These are phyloP conservation scores for Chloris gayana DNA, from an alignment of 176 grass and related monocot genomes.

Conservation along the genomic window DNA sequence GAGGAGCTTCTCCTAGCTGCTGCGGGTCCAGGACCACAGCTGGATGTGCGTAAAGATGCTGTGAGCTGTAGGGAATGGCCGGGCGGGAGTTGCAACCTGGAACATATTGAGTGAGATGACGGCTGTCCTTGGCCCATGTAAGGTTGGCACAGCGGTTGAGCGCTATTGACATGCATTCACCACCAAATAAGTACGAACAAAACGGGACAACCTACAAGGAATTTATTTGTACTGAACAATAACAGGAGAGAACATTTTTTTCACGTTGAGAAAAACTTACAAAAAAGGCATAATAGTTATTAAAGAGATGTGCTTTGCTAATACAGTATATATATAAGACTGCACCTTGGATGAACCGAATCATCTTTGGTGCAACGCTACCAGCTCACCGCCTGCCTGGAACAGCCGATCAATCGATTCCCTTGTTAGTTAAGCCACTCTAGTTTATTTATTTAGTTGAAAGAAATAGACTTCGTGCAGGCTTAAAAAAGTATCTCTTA, in stretches of 20 bases:
- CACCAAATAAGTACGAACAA: conserved; percentile 6
- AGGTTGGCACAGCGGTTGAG: conserved; percentile 36
- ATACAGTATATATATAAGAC: too few relatives aligned
- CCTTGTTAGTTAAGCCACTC: conserved; percentile 29
- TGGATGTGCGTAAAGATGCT: background rate
- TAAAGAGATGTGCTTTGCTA: too few relatives aligned
- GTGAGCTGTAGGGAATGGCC: background rate
- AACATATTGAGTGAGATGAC: conserved; percentile 5
- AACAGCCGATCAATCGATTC: conserved; percentile 5
- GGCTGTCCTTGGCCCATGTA: conserved; percentile 26
- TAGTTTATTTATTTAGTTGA: background rate
- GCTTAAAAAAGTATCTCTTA: background rate
- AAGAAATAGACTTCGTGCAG: background rate
- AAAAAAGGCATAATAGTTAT: too few relatives aligned
- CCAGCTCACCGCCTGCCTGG: conserved; percentile 46
- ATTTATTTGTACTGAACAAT: background rate
- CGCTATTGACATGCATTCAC: conserved; percentile 14
- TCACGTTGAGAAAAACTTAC: too few relatives aligned
- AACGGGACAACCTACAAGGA: background rate
- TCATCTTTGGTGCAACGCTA: background rate
- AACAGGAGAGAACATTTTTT: background rate
- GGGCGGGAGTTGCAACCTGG: conserved; percentile 14
- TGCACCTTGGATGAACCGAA: conserved; percentile 3
- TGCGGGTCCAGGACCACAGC: background rate
- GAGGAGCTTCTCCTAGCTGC: too few relatives aligned